Conservation (phyloP, 2,329 filamentous ascomycete genomes). For the Diaporthe citri region DNA sequence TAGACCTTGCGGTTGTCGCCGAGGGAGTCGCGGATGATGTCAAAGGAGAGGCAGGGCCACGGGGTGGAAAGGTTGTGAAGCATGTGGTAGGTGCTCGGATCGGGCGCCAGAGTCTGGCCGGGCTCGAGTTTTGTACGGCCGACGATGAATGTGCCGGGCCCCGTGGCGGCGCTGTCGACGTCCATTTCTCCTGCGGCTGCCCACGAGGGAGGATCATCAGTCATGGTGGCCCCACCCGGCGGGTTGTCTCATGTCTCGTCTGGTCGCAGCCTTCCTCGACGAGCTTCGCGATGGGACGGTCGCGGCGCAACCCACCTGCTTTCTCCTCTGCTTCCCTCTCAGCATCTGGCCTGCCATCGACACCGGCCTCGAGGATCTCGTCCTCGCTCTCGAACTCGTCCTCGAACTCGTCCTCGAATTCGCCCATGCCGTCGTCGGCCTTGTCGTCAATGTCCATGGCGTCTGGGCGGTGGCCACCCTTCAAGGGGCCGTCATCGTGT, state of each 20-base stretch:
- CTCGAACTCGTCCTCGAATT: conserved; percentile 97
- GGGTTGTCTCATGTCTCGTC: background rate
- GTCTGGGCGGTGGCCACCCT: conserved; percentile 72
- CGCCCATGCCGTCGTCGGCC: conserved; percentile 71
- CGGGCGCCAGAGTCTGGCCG: conserved; percentile 90
- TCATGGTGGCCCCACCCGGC: background rate
- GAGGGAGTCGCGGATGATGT: conserved; percentile 86
- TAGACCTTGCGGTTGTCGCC: conserved; percentile 94
- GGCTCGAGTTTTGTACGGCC: conserved; percentile 91
- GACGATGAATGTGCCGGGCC: conserved; percentile 91
- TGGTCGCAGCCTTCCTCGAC: background rate
- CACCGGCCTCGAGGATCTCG: conserved; percentile 93
- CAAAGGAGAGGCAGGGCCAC: conserved; percentile 97
- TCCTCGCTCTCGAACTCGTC: conserved; percentile 91
- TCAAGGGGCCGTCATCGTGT: conserved; percentile 64
- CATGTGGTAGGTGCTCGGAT: conserved; percentile 97
- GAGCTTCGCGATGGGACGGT: background rate
- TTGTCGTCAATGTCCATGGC: conserved; percentile 74
- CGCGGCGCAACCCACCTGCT: conserved; percentile 62
- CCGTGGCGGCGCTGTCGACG: conserved; percentile 68
- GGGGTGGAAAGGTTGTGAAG: conserved; percentile 93
- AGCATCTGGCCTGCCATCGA: conserved; percentile 91
- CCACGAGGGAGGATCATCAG: conserved; percentile 39
- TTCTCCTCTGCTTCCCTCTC: conserved; percentile 93
- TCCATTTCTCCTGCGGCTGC: conserved; percentile 77